Evolutionary conservation across 2,329 filamentous ascomycete genomes (phyloP).

Genomic region (Clarireedia monteithiana): DNA sequence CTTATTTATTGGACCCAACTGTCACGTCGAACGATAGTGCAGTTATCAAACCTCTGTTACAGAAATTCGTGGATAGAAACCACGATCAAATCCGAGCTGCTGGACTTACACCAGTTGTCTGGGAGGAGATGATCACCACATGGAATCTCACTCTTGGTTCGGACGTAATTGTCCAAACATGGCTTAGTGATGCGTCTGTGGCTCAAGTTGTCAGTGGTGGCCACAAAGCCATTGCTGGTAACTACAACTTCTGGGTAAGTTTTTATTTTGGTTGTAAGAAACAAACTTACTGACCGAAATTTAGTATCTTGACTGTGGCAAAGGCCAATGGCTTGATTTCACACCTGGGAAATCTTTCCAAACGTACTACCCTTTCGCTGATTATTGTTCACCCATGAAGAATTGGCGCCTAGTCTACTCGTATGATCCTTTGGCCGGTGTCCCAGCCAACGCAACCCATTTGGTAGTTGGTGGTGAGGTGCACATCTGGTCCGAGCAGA

Average conservation of each 20-base stretch:
- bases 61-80: conserved; percentile 65
- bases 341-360: conserved; percentile 45
- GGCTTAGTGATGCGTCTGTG: conserved; percentile 58
- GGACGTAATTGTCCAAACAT: conserved; percentile 71
- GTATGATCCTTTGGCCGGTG: conserved; percentile 62
- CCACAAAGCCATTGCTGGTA: conserved; percentile 64
- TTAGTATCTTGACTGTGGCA: conserved; percentile 76
- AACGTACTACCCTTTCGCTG: conserved; percentile 59
- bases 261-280: not conserved
- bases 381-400: conserved; percentile 76
- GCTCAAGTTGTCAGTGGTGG: conserved; percentile 52
- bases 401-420: conserved; percentile 77
- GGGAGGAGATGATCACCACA: conserved; percentile 77
- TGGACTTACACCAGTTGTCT: conserved; percentile 68
- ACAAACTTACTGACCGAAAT: conserved; percentile 12
- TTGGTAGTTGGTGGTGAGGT: conserved; percentile 76
- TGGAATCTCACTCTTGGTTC: conserved; percentile 69
- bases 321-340: conserved; percentile 72
- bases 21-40: conserved; percentile 57
- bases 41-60: conserved; percentile 67
- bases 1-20: conserved; percentile 65
- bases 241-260: conserved; percentile 69
- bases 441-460: conserved; percentile 53
- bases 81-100: conserved; percentile 56
- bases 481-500: conserved; percentile 73